Evolutionary conservation across 179 eudicot genomes (phyloP).

Genomic region (Nepenthes alata): DNA sequence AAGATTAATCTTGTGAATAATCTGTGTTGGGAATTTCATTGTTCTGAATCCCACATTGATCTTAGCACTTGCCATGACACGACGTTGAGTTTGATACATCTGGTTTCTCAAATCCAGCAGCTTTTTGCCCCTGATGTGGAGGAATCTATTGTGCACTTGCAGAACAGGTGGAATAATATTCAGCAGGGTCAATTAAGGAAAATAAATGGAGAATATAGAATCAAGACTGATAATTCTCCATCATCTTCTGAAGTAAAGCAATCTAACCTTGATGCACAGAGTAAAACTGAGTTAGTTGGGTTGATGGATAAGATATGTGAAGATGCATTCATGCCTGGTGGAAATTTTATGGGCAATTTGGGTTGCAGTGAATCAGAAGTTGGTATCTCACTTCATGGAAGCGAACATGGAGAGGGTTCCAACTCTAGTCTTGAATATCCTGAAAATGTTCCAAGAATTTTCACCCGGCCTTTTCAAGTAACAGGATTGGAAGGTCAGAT

Average conservation of each 20-base stretch:
- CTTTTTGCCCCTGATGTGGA: conserved; percentile 85
- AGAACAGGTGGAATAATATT: conserved; percentile 68
- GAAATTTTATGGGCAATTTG: conserved; percentile 16
- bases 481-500: conserved; percentile 17
- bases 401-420: conserved; percentile 18
- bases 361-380: conserved; percentile 19
- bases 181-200: conserved; percentile 43
- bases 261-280: conserved; percentile 22
- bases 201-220: conserved; percentile 12
- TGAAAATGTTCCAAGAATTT: conserved; percentile 12
- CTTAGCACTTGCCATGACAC: conserved; percentile 87
- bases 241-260: conserved; percentile 29
- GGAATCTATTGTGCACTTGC: conserved; percentile 72
- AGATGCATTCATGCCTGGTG: conserved; percentile 49
- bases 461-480: conserved; percentile 6
- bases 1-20: conserved; percentile 37
- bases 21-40: conserved; percentile 61
- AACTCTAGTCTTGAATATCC: conserved; percentile 6
- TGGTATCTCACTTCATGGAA: conserved; percentile 14
- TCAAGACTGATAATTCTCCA: conserved; percentile 19
- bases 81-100: conserved; percentile 46
- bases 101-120: conserved; percentile 77
- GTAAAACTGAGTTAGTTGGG: conserved; percentile 20
- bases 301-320: conserved; percentile 76
- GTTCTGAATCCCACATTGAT: conserved; percentile 48